Percentiles rank a stretch among this genome's conserved stretches.
phyloP scores from a whole-genome alignment of 768 basidiomycete genomes.

The Collybiopsis confluens region DNA sequence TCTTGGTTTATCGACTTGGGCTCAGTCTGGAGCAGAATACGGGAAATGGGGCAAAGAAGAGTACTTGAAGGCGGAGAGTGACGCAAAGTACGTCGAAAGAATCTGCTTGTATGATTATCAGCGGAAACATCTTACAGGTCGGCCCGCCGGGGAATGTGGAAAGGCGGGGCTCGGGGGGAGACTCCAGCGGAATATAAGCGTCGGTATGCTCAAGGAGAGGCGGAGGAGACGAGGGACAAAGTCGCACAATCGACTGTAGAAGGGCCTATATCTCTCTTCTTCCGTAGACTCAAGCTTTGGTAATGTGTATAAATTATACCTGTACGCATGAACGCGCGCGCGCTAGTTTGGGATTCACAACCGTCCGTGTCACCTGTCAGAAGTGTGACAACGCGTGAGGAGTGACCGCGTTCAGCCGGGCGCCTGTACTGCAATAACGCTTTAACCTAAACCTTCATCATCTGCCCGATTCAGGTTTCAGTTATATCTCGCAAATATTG shows the following conservation, averaged over 20 bases:
- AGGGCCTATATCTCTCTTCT: not conserved
- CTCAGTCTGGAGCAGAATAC: conserved; percentile 68
- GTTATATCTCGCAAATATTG: not conserved
- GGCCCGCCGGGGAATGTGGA: conserved; percentile 75
- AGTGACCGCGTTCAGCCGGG: no score
- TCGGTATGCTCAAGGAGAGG: conserved; percentile 35
- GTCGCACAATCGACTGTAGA: not conserved
- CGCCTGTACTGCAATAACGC: no score
- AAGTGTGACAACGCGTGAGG: no score
- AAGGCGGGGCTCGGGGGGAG: conserved; percentile 46
- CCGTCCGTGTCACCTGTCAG: no score
- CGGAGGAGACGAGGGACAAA: not conserved
- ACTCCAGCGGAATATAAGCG: conserved; percentile 81
- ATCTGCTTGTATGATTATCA: no score
- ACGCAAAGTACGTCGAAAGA: conserved; percentile 58
- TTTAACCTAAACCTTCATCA: not conserved
- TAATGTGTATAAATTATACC: not conserved
- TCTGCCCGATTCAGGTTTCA: not conserved
- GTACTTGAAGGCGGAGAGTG: conserved; percentile 56
- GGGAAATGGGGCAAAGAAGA: conserved; percentile 63
- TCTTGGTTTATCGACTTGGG: no score
- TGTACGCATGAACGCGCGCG: no score
- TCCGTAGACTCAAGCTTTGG: conserved; percentile 2
- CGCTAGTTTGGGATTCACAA: no score
- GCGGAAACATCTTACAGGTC: no score